Evolutionary conservation across 257 asterid species (phyloP), one percentile per base, ranked within the genome.

Genomic region (Catharanthus roseus): DNA sequence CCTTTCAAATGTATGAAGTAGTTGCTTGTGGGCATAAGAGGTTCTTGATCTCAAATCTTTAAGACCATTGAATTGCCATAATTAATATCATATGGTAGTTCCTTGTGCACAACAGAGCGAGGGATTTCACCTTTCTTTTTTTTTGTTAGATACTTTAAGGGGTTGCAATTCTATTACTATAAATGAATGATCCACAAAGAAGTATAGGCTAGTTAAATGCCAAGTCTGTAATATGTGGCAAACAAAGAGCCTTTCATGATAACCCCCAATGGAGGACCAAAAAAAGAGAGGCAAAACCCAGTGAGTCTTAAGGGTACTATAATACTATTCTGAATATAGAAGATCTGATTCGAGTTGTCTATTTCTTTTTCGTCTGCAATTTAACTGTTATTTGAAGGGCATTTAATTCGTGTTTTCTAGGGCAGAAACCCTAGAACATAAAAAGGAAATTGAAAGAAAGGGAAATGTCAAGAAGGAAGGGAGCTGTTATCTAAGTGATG

Each of bases 381-480:
- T 1, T 1, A 61, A 28, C 38, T 28, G 39, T 15, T 0, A 19
- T 4, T 19, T 31, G 26, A 5, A 18, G 36, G 31, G 42, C 61
- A 62, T 33, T 61, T 72, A 29, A 68, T 63, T 61, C 67, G 41
- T 38, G 72, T 50, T 65, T 62, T 36, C 56, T 10, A 38, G 53
- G 63, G n/a, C 53, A 45, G 62, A 65, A 67, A 53, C 79, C 62
- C 47, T 19, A 69, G 56, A 71, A 77, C n/a, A n/a, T n/a, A 38
- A 38, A 3, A 38, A 38, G 42, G 42, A 67, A 38, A 80, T n/a
- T 73, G 64, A 19, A 9, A 49, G 49, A 77, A 44, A 72, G 58
- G 28, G 19, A 70, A 58, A 77, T 26, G 71, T 16, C 33, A 36
- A 12, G 67, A 36, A 21, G 11, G 12, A 42, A 12, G 10, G 7